Base-by-base conservation (phyloP, 805 yeast species). In the Metschnikowia gruessii region DNA sequence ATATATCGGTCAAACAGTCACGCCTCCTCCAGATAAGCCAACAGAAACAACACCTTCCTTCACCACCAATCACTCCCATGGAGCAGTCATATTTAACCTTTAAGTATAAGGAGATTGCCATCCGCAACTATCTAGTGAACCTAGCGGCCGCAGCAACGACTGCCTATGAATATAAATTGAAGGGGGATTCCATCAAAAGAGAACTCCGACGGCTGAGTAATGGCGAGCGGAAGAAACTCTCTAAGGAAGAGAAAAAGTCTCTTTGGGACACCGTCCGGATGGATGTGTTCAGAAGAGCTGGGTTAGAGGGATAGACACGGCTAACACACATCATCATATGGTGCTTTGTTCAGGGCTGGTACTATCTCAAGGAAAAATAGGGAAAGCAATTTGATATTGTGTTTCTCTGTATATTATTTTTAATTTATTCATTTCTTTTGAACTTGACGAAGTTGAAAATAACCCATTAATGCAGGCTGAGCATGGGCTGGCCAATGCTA, bases 141-240 rank as follows among this genome's bases (percentile, higher is more conserved):
- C 60, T 77, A 45, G 72, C 79, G 11, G 81, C 80, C 11, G 82
- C 81, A 3, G 75, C 80, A 7, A 76, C 80, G 36, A 77, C 82
- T 0, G 74, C 79, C 7, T 68, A 72, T 48, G 82, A 77, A 54
- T 77, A 74, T 56, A 70, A 75, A 50, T 52, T 69, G 38, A 66
- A 68, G 51, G 49, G 67, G 3, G 73, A 68, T 44, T 64, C 60
- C 11, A 45, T 71, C 39, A 70, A 68, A 54, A 51, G 54, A 36
- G 54, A 56, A 29, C 52, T 65, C 43, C 59, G 58, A 46, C 43
- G 48, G 28, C 47, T 34, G 51, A 33, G 45, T 37, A 40, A 54
- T 17, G 58, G 56, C n/a, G 64, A 59, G 18, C 62, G 57, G 19
- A 45, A 51, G 10, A 72, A 69, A 48, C 49, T 75, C 33, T 56